Percentiles rank a stretch among this genome's conserved stretches.
Conservation (phyloP, 805 yeast species). For the Yarrowia porcina region DNA sequence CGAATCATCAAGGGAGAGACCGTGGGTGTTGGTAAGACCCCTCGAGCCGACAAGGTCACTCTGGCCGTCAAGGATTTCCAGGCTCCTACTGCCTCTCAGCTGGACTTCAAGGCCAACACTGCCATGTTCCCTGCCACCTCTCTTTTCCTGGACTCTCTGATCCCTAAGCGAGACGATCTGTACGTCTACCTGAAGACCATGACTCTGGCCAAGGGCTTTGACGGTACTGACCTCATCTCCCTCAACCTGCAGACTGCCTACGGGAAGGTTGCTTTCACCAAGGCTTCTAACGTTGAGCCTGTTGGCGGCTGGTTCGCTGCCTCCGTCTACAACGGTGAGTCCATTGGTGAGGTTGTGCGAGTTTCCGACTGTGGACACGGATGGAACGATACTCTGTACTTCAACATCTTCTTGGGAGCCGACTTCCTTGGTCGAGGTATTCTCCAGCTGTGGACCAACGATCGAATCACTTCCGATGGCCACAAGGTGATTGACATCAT, state of each 20-base stretch:
- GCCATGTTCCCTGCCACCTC: conserved; percentile 57
- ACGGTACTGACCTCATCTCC: conserved; percentile 43
- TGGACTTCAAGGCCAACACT: conserved; percentile 41
- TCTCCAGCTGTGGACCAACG: conserved; percentile 40
- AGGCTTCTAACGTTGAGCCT: conserved; percentile 60
- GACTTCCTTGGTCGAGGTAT: conserved; percentile 57
- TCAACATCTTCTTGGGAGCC: conserved; percentile 63
- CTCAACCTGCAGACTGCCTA: conserved; percentile 54
- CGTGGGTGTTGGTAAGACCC: conserved; percentile 60
- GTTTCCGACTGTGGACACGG: conserved; percentile 53
- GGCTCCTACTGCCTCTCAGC: conserved; percentile 38
- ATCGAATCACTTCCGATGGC: conserved; percentile 11
- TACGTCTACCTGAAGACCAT: conserved; percentile 32
- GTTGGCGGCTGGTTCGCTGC: conserved; percentile 63
- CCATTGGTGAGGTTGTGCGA: conserved; percentile 66
- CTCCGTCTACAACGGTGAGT: conserved; percentile 68
- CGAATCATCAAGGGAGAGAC: conserved; percentile 72
- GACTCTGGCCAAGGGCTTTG: conserved; percentile 28
- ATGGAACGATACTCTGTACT: conserved; percentile 49
- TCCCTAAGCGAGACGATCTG: conserved; percentile 31
- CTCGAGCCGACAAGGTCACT: conserved; percentile 69
- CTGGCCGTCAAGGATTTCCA: conserved; percentile 72
- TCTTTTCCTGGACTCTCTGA: conserved; percentile 31
- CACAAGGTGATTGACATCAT: neutral
- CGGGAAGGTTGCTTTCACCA: conserved; percentile 53